Evolutionary conservation across 164 flowering plant species (phyloP).

Genomic region (Houttuynia cordata): DNA sequence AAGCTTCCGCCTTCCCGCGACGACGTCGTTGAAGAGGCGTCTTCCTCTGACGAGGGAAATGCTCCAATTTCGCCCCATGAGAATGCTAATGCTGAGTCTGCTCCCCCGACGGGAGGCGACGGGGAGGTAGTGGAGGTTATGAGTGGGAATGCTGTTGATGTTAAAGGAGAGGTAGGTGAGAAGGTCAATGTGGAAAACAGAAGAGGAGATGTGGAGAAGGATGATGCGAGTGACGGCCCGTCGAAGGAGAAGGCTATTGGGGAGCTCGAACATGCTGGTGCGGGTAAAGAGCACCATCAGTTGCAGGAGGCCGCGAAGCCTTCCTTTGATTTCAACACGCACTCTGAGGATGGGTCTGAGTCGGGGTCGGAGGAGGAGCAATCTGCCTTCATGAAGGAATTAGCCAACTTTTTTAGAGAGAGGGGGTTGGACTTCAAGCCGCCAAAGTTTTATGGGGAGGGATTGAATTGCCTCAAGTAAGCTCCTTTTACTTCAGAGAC

Average conservation of each 20-base stretch:
- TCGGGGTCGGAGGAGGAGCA: conserved; percentile 81
- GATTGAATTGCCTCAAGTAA: conserved; percentile 81
- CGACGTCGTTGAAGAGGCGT: background rate
- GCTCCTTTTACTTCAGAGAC: conserved; percentile 4
- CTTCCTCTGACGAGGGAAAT: too few relatives aligned
- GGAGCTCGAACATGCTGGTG: background rate
- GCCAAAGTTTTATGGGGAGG: conserved; percentile 84
- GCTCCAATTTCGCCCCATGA: too few relatives aligned
- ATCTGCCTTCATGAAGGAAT: conserved; percentile 58
- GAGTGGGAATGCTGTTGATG: background rate
- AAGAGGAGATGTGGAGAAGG: background rate
- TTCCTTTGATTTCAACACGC: background rate
- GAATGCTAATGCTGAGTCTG: too few relatives aligned
- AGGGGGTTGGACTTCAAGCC: conserved; percentile 77
- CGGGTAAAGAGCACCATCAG: background rate
- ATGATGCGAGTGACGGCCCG: background rate
- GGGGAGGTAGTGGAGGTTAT: background rate
- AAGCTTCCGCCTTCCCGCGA: background rate
- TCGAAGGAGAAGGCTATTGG: background rate
- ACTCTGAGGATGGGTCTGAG: conserved; percentile 35
- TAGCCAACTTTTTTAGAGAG: conserved; percentile 59
- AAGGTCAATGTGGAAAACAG: background rate
- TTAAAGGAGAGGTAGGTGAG: background rate
- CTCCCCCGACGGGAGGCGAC: background rate
- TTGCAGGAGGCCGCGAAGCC: background rate